phyloP scores from a whole-genome alignment of 208 protist species.

The Sergeia podlipaevii region DNA sequence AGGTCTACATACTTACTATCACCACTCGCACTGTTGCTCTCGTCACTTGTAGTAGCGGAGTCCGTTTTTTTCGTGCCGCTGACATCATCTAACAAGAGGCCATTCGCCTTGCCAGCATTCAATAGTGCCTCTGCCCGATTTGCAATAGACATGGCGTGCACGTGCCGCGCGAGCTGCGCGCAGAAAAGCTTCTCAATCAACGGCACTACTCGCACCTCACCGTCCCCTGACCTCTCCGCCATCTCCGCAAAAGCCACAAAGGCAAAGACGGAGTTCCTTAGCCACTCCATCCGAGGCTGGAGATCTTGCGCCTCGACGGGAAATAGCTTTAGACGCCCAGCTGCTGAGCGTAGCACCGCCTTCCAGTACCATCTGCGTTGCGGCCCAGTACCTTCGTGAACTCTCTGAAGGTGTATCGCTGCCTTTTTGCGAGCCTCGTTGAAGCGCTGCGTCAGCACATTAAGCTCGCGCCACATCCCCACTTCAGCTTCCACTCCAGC shows the following conservation, averaged over 20 bases:
- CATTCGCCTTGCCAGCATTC: neutral
- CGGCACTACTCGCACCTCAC: constrained; percentile 25
- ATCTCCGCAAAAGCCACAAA: constrained; percentile 79
- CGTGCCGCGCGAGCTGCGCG: constrained; percentile 39
- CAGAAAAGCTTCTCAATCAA: constrained; percentile 72
- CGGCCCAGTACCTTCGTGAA: constrained; percentile 70
- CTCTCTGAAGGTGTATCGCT: constrained; percentile 59
- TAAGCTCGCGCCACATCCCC: constrained; percentile 86
- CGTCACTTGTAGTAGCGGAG: no score
- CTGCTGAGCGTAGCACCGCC: constrained; percentile 60
- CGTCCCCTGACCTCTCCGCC: constrained; percentile 58
- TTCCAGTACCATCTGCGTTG: constrained; percentile 89
- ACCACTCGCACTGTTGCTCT: no score
- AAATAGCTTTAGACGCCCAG: constrained; percentile 61
- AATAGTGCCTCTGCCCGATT: constrained; percentile 5
- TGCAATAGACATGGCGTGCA: constrained; percentile 15
- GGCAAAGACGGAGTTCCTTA: constrained; percentile 66
- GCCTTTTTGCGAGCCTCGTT: constrained; percentile 51
- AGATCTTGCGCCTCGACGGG: constrained; percentile 65
- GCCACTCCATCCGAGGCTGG: constrained; percentile 82
- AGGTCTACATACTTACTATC: no score
- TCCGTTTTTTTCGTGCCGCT: neutral
- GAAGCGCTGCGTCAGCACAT: constrained; percentile 65
- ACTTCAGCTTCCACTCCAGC: constrained; percentile 65
- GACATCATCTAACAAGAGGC: no score